Base-by-base conservation (phyloP, 305 asterid genomes). In the Fraxinus floribunda region DNA sequence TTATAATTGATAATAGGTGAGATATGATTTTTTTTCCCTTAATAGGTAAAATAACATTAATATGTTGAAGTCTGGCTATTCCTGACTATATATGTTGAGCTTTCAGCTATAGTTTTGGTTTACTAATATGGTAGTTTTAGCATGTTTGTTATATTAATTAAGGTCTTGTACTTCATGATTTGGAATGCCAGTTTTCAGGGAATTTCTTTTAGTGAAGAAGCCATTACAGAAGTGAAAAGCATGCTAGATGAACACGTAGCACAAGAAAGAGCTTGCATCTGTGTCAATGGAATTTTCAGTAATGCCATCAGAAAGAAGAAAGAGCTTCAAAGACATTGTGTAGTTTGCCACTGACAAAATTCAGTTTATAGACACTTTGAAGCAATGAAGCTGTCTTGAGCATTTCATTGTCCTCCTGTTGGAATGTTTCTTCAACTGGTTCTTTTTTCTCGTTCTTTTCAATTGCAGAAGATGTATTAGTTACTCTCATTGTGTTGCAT, bases 121-220 rank as follows among this genome's bases (percentile, higher is more conserved):
- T 29, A 29, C 30, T 29, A 29, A 29, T 29, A 29, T 29, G 30
- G 30, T 29, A 29, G 30, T 29, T 29, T 29, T 29, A 29, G 30
- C 30, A 29, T 29, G 30, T 29, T 29, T 29, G 30, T 29, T 29
- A 29, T 29, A 29, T 29, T 29, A 29, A 29, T 29, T 29, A 29
- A 29, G 30, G 30, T 29, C 30, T 29, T 29, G 30, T 29, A 29
- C 30, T 29, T 29, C 30, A 29, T 29, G 30, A 29, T 29, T 29
- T 29, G 93, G 70, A 88, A 81, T 16, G 90, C 93, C 3, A 75
- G 92, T 20, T 95, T 93, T 22, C 72, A 89, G 26, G 93, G 91
- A 0, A 81, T 86, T 0, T 78, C 76, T 0, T 35, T 35, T 35
- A 35, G 39, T 35, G 39, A 35, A 35, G 39, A 35, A 35, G 39